Percentiles rank a stretch among this genome's conserved stretches.
Evolutionary conservation across 202 grass and related monocot species (phyloP).

Genomic region (Hordeum pubiflorum): DNA sequence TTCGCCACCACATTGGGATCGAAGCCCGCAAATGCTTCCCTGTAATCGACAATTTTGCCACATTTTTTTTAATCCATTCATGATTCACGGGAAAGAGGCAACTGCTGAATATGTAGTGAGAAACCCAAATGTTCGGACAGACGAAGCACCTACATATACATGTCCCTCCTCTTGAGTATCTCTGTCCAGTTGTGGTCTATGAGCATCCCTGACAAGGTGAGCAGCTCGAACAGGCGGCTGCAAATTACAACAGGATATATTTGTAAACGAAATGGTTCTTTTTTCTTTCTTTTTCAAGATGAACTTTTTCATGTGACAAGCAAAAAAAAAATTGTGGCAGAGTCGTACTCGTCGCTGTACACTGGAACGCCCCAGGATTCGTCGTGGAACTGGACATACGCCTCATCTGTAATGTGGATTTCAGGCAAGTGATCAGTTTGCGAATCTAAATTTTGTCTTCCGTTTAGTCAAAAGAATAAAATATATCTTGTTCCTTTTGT

Average conservation of each 20-base stretch:
- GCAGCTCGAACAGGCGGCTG: constrained; percentile 82
- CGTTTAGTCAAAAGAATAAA: background rate
- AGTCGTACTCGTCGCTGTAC: constrained; percentile 74
- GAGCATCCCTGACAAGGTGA: constrained; percentile 83
- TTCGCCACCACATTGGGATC: constrained; percentile 48
- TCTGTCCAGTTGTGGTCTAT: constrained; percentile 97
- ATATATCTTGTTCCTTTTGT: background rate
- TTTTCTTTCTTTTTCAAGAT: background rate
- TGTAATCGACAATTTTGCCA: background rate
- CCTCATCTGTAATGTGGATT: constrained; percentile 50
- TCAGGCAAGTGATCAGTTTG: background rate
- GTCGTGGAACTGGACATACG: constrained; percentile 80
- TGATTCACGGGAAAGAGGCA: background rate
- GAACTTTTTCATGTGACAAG: background rate
- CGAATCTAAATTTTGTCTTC: background rate
- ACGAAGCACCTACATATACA: constrained; percentile 39
- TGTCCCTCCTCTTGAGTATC: constrained; percentile 83
- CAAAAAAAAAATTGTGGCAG: background rate
- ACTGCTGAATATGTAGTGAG: background rate
- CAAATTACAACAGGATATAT: background rate
- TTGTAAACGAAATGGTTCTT: background rate
- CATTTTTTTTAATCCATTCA: background rate
- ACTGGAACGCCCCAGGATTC: constrained; percentile 88
- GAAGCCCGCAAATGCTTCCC: constrained; percentile 62
- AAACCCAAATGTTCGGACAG: background rate